These are phyloP conservation scores for Anthoceros angustus DNA, from an alignment of 225 moss, liverwort and hornwort genomes.

Conservation along the genomic window DNA sequence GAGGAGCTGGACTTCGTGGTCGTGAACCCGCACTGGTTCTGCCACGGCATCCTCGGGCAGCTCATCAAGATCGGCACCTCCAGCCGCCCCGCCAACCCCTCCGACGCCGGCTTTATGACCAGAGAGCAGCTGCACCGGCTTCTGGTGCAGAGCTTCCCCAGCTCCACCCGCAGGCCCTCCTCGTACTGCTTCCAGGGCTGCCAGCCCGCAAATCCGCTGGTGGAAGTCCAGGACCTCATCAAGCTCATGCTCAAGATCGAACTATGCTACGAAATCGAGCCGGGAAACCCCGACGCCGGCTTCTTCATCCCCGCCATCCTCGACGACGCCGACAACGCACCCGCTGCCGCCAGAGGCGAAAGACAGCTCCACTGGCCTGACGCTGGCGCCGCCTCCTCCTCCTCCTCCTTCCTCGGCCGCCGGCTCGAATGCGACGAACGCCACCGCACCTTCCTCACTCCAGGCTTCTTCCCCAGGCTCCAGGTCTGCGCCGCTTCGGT, in stretches of 20 bases:
- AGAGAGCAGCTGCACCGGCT: slow-evolving; percentile 32
- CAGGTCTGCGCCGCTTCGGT: slow-evolving; percentile 25
- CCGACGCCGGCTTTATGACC: slow-evolving; percentile 24
- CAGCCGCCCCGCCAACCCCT: not conserved
- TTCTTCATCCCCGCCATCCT: slow-evolving; percentile 51
- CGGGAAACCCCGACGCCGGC: slow-evolving; percentile 21
- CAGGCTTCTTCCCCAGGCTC: slow-evolving; percentile 64
- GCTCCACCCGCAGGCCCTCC: not conserved
- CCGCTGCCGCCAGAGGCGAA: slow-evolving; percentile 15
- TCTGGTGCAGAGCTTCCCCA: slow-evolving; percentile 15
- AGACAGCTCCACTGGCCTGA: slow-evolving; percentile 1
- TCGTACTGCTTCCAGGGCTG: not conserved
- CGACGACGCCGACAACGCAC: slow-evolving; percentile 16
- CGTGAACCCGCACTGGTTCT: slow-evolving; percentile 62
- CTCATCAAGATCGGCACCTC: slow-evolving; percentile 9
- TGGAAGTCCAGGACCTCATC: slow-evolving; percentile 28
- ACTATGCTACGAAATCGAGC: slow-evolving; percentile 40
- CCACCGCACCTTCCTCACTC: slow-evolving; percentile 42
- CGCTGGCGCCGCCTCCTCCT: not conserved
- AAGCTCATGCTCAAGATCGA: slow-evolving; percentile 42
- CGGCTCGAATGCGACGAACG: slow-evolving; percentile 54
- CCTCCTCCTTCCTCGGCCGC: slow-evolving; percentile 33
- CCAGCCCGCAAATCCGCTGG: not conserved
- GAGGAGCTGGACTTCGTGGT: slow-evolving; percentile 50
- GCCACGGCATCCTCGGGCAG: slow-evolving; percentile 36